Evolutionary conservation across 352 stramenopile species (phyloP).

Genomic region (Globisporangium abappressorium): DNA sequence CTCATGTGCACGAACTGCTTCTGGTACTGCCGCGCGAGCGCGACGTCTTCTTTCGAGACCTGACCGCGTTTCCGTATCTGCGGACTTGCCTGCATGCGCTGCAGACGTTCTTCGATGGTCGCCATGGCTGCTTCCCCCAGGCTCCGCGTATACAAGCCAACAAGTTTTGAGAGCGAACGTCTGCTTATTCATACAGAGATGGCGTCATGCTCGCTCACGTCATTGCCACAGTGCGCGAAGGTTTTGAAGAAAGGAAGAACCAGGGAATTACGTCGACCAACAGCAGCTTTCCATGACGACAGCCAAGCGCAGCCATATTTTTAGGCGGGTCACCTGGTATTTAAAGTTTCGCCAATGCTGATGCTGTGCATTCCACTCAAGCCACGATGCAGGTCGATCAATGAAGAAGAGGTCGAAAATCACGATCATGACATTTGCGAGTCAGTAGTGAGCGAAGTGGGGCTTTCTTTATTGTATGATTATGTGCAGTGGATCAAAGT

Average conservation of each 20-base stretch:
- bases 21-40: constrained; percentile 40
- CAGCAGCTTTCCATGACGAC: neutral
- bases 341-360: neutral
- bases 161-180: neutral
- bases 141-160: neutral
- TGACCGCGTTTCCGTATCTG: constrained; percentile 46
- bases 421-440: neutral
- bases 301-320: neutral
- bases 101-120: constrained; percentile 39
- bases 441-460: neutral
- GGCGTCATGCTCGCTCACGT: neutral
- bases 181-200: neutral
- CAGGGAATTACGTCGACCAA: neutral
- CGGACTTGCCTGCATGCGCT: constrained; percentile 38
- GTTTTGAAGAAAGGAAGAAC: neutral
- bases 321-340: neutral
- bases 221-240: neutral
- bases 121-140: neutral
- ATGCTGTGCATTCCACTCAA: neutral
- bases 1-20: constrained; percentile 34
- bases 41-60: constrained; percentile 38
- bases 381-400: too few relatives aligned
- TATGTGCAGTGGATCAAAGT: neutral
- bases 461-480: neutral
- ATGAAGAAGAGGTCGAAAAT: too few relatives aligned